These are phyloP conservation scores for Tuber magnatum DNA, from an alignment of 495 filamentous ascomycete species.

Conservation along the genomic window DNA sequence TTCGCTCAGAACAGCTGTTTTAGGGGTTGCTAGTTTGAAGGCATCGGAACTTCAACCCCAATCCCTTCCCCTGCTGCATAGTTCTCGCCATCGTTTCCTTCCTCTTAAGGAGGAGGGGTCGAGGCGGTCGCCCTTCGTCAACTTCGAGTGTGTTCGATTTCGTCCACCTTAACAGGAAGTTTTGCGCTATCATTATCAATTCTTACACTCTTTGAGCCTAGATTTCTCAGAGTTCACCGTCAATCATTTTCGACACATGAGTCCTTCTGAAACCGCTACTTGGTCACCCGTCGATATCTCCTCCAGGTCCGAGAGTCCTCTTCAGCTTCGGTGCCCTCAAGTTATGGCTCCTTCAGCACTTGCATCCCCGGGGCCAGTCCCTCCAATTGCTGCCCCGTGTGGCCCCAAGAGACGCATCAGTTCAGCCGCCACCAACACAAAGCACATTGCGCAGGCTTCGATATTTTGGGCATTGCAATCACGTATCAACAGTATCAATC, in stretches of 20 bases:
- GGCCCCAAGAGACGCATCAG: conserved; percentile 36
- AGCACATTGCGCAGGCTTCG: conserved; percentile 44
- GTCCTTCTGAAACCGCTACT: conserved; percentile 36
- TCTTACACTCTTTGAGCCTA: background rate
- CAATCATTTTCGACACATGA: conserved; percentile 24
- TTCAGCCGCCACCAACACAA: conserved; percentile 27
- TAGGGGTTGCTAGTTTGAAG: conserved; percentile 33
- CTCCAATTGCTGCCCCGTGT: conserved; percentile 13
- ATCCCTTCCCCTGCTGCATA: conserved; percentile 40
- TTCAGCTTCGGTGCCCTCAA: conserved; percentile 35
- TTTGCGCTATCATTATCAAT: conserved; percentile 12
- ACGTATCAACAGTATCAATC: conserved; percentile 72
- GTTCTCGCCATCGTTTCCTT: conserved; percentile 42
- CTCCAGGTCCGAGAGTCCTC: conserved; percentile 23
- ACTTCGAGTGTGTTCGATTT: conserved; percentile 39
- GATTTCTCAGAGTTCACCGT: conserved; percentile 7
- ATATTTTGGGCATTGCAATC: conserved; percentile 73
- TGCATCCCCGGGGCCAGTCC: conserved; percentile 12
- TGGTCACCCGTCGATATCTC: conserved; percentile 36
- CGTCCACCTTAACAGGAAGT: conserved; percentile 41
- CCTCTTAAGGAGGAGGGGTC: conserved; percentile 42
- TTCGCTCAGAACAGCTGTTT: conserved; percentile 14
- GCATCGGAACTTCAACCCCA: conserved; percentile 19
- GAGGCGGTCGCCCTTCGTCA: conserved; percentile 40
- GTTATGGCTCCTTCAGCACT: conserved; percentile 39